Conservation (phyloP, 192 early-diverging fungal species). For the Coemansia sp. region DNA sequence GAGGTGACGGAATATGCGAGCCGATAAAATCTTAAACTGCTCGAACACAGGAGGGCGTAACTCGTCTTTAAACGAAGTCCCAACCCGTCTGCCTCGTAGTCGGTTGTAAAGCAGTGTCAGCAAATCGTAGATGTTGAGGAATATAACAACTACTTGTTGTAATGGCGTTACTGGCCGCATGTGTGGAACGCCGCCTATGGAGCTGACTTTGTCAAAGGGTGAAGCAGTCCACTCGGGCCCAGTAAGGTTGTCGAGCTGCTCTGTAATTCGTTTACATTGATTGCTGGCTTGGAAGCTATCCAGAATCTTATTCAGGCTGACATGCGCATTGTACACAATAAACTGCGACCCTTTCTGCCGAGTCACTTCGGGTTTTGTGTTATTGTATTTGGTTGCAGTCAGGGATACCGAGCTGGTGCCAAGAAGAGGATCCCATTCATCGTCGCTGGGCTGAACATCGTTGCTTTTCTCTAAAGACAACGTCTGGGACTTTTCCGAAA, state of each 20-base stretch:
- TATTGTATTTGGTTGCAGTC: background rate
- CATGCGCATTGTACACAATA: slow-evolving; percentile 25
- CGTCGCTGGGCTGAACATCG: slow-evolving; percentile 8
- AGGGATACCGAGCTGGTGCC: slow-evolving; percentile 16
- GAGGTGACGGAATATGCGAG: slow-evolving; percentile 49
- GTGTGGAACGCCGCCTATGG: slow-evolving; percentile 27
- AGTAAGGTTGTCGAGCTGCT: slow-evolving; percentile 19
- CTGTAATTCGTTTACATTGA: slow-evolving; percentile 4
- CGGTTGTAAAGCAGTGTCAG: slow-evolving; percentile 9
- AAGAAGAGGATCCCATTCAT: slow-evolving; percentile 33
- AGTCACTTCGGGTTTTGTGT: background rate
- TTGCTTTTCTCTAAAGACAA: background rate
- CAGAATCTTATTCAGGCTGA: slow-evolving; percentile 25
- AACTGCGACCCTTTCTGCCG: slow-evolving; percentile 5
- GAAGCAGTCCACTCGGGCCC: slow-evolving; percentile 32
- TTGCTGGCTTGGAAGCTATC: slow-evolving; percentile 23
- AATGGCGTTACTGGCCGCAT: slow-evolving; percentile 40
- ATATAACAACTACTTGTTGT: slow-evolving; percentile 39
- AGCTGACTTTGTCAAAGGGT: slow-evolving; percentile 31
- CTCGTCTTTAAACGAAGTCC: slow-evolving; percentile 14
- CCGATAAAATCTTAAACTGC: slow-evolving; percentile 51
- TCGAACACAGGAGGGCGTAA: slow-evolving; percentile 46
- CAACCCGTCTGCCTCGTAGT: slow-evolving; percentile 2
- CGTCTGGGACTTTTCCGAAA: background rate
- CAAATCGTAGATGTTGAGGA: slow-evolving; percentile 41